Percentiles rank a stretch among this genome's conserved stretches.
These are phyloP conservation scores for Boletus rufocinnamomeus DNA, from an alignment of 768 basidiomycete species.

Conservation along the genomic window DNA sequence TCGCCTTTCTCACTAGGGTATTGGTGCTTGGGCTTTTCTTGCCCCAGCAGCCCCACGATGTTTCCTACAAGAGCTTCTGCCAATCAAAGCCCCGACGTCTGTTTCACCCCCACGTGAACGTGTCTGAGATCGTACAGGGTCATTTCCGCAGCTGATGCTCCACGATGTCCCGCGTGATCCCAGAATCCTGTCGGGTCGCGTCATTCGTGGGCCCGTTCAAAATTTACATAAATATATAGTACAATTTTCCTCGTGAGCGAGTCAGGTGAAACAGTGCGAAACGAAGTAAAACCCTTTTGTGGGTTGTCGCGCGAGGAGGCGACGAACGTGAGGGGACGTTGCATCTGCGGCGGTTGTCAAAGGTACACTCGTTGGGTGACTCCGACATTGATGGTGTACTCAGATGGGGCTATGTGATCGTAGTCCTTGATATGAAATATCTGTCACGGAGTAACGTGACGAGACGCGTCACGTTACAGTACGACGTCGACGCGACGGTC, in stretches of 20 bases:
- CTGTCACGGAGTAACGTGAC: not conserved
- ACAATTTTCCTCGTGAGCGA: not conserved
- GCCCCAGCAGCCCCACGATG: not conserved
- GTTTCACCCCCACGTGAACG: not conserved
- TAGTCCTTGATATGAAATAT: not conserved
- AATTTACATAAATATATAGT: not conserved
- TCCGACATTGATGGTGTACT: too few relatives aligned
- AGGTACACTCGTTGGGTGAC: not conserved
- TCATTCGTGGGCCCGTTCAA: not conserved
- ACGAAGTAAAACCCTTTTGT: too few relatives aligned
- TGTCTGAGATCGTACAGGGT: not conserved
- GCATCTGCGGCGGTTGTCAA: not conserved
- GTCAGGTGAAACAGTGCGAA: too few relatives aligned
- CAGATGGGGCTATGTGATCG: too few relatives aligned
- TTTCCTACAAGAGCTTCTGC: not conserved
- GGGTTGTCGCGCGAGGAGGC: too few relatives aligned
- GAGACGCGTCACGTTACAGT: not conserved
- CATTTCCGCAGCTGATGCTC: not conserved
- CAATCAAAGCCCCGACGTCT: not conserved
- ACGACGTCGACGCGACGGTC: not conserved
- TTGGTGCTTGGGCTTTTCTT: not conserved
- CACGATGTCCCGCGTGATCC: not conserved
- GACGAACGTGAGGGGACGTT: not conserved
- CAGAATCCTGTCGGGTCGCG: not conserved
- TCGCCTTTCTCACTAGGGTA: not conserved